phyloP scores from a whole-genome alignment of 2,329 filamentous ascomycete species.

The Fusarium sterilihyphosum region DNA sequence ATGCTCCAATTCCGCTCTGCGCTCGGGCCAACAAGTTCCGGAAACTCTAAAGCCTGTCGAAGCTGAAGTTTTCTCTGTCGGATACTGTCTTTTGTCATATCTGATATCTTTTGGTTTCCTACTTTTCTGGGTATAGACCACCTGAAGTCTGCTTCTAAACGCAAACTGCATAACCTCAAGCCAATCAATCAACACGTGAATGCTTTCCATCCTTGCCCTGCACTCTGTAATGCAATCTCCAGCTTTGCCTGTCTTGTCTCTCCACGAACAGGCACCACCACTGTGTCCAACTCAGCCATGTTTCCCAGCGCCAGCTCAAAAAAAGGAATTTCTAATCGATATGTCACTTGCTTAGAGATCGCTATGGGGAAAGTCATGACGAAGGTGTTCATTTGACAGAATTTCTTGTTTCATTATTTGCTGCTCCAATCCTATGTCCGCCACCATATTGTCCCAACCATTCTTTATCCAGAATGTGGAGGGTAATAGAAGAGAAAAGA shows the following conservation, averaged over 20 bases:
- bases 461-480: constrained; percentile 10
- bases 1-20: not conserved
- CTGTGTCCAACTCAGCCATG: not conserved
- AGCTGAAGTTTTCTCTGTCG: not conserved
- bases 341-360: not conserved
- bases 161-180: not conserved
- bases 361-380: not conserved
- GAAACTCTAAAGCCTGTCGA: not conserved
- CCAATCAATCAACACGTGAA: not conserved
- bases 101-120: constrained; percentile 14
- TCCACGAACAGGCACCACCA: not conserved
- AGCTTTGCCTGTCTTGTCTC: not conserved
- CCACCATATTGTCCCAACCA: constrained; percentile 2
- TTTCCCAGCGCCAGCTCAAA: not conserved
- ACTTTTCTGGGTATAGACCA: constrained; percentile 7
- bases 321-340: not conserved
- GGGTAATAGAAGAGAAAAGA: not conserved
- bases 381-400: not conserved
- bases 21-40: not conserved
- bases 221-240: not conserved
- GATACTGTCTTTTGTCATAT: constrained; percentile 6
- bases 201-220: not conserved
- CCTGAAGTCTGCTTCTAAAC: not conserved
- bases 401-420: constrained; percentile 10
- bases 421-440: constrained; percentile 9